Evolutionary conservation across 23 red algal species (phyloP), one percentile per base, ranked within the genome.

Genomic region (Cyanidiococcus yangmingshanensis): DNA sequence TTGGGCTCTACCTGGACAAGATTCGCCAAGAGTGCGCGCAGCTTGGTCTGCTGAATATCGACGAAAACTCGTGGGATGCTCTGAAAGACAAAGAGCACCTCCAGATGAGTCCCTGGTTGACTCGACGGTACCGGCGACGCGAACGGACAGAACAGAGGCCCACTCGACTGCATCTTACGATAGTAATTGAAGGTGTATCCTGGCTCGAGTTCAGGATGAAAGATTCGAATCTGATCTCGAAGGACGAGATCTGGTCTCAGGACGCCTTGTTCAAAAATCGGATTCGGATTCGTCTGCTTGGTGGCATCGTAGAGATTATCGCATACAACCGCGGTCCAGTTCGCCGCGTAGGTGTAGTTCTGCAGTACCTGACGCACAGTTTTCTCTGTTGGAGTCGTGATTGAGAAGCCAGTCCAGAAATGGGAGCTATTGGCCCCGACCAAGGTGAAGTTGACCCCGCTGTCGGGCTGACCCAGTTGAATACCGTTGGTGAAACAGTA

Each of bases 191-290:
- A 71, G 27, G 27, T 30, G 27, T 71, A 71, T 32, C 32, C 32
- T 25, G 63, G 63, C 27, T 58, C 30, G 33, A 89, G 51, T 38
- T 82, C 50, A 33, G 86, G 86, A 45, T 89, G 86, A 38, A 89
- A 75, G 39, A 89, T 89, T 1, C 54, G n/a, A 1, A 89, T 50
- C 3, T 57, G 78, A 39, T 89, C 86, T n/a, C 50, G 76, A n/a
- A 89, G 79, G 39, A 83, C 26, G 1, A 54, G 40, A 76, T 89
- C 68, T 18, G 79, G 86, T 26, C 58, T 16, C 77, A 83, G 59
- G 16, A 83, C 77, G 0, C 39, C 74, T 16, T 74, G 68, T 59
- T 89, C 86, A 40, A 77, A 82, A 32, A 89, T 68, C 39, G 82
- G 79, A 38, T 58, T 78, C 39, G 86, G 31, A 0, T 30, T 0